A percentile compares a stretch with the other conserved stretches of the same genome.
phyloP scores from a whole-genome alignment of 306 rosid species.

The Delonix regia region DNA sequence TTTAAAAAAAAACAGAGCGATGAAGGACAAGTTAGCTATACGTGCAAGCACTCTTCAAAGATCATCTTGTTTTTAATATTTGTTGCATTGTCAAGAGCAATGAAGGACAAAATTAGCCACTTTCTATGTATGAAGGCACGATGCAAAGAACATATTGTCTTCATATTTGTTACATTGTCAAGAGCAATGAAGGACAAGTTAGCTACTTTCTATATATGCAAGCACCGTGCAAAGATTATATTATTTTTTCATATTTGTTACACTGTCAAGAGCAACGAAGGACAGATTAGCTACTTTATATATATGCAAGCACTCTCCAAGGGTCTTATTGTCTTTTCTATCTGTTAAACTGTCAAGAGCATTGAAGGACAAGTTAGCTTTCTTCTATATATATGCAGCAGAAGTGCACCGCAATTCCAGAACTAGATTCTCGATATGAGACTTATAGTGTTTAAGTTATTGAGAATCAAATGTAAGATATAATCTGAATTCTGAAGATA shows the following conservation, averaged over 20 bases:
- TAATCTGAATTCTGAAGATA: neutral
- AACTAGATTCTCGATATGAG: too few relatives aligned
- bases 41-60: too few relatives aligned
- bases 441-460: constrained; percentile 10
- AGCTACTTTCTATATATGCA: neutral
- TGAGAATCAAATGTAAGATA: neutral
- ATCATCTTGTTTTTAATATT: too few relatives aligned
- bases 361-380: neutral
- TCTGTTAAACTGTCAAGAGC: constrained; percentile 47
- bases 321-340: constrained; percentile 36
- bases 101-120: too few relatives aligned
- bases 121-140: too few relatives aligned
- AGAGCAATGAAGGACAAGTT: neutral
- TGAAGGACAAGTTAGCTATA: too few relatives aligned
- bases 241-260: constrained; percentile 37
- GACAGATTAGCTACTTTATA: neutral
- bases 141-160: constrained; percentile 45
- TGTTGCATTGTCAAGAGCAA: too few relatives aligned
- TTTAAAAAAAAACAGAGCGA: too few relatives aligned
- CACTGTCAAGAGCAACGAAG: constrained; percentile 43
- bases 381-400: too few relatives aligned
- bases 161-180: constrained; percentile 47
- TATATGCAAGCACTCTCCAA: too few relatives aligned
- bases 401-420: too few relatives aligned
- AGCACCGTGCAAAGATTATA: constrained; percentile 42